Evolutionary conservation across 164 flowering plant genomes (phyloP).

Genomic region (Piper longum): DNA sequence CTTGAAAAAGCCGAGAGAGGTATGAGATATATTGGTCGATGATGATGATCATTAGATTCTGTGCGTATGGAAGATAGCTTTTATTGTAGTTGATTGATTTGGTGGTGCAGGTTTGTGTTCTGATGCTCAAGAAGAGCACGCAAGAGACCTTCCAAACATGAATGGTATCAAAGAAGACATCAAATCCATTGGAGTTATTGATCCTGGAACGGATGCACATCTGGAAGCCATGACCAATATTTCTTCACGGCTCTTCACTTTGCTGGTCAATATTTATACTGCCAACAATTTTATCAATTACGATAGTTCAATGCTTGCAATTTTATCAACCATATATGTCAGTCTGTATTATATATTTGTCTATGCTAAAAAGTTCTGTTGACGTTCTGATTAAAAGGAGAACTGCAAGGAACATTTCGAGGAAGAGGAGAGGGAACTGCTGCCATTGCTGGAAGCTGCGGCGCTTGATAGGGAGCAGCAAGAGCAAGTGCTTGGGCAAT

Average conservation of each 20-base stretch:
- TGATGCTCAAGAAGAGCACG: constrained; percentile 58
- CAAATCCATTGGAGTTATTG: constrained; percentile 50
- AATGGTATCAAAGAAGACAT: constrained; percentile 77
- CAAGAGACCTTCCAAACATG: constrained; percentile 61
- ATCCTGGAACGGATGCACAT: constrained; percentile 31
- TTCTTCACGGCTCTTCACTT: constrained; percentile 28
- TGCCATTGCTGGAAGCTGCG: neutral
- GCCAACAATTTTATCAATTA: too few relatives aligned
- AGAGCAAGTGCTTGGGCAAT: neutral
- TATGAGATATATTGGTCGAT: constrained; percentile 2
- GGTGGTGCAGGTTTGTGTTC: constrained; percentile 35
- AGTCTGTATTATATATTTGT: too few relatives aligned
- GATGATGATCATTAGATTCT: too few relatives aligned
- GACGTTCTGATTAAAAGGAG: neutral
- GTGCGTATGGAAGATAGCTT: neutral
- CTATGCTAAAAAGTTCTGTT: neutral
- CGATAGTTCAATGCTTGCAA: neutral
- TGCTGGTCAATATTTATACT: constrained; percentile 25
- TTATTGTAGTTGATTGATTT: neutral
- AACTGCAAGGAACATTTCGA: neutral
- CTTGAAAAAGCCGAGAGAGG: constrained; percentile 54
- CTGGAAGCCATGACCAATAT: constrained; percentile 42
- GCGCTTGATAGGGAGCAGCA: neutral
- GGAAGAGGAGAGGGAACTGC: neutral
- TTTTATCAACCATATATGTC: neutral